Base-by-base conservation (phyloP, 306 rosid genomes). In the Prunus mongolica region DNA sequence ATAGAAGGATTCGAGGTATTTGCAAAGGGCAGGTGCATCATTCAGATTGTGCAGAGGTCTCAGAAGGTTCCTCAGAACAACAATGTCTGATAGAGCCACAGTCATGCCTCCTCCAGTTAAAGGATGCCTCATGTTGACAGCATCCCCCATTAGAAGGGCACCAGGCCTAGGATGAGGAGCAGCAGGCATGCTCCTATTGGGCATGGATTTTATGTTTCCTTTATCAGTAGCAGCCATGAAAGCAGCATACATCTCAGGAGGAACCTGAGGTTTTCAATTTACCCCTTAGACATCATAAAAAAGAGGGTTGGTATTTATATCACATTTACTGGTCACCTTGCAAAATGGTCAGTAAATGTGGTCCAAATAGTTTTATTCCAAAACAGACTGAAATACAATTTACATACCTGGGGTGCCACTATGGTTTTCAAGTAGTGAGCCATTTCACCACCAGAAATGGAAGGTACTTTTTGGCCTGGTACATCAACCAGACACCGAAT, bases 401-500 rank as follows among this genome's bases (percentile, higher is more conserved):
- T 5, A 8, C 8, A 79, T 83, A 90, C 95, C 90, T 90, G 91
- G 12, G 89, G 92, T 65, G 92, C 89, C 41, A 90, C 91, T 65
- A 78, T 78, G 20, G 87, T 83, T 74, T 82, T 88, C 87, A 90
- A 81, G 78, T 88, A 90, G 32, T 27, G 77, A 3, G 88, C 78
- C 92, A 90, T 86, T 58, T 86, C 92, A 52, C 92, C 96, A 74
- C 65, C 80, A 47, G 86, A 84, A 47, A 88, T 57, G 8, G 89
- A 88, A 70, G 96, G 92, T n/a, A 88, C 60, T 50, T 81, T 85
- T 30, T 83, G 86, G 82, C 96, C 91, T 13, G 96, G 92, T 19
- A 90, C 73, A 78, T 86, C 91, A 16, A 90, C 91, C 82, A 88
- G 76, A 81, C 91, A 90, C 5, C 91, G 96, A 69, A 88, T 79